These are phyloP conservation scores for Boeremia exigua DNA, from an alignment of 2,329 filamentous ascomycete genomes.

Conservation along the genomic window DNA sequence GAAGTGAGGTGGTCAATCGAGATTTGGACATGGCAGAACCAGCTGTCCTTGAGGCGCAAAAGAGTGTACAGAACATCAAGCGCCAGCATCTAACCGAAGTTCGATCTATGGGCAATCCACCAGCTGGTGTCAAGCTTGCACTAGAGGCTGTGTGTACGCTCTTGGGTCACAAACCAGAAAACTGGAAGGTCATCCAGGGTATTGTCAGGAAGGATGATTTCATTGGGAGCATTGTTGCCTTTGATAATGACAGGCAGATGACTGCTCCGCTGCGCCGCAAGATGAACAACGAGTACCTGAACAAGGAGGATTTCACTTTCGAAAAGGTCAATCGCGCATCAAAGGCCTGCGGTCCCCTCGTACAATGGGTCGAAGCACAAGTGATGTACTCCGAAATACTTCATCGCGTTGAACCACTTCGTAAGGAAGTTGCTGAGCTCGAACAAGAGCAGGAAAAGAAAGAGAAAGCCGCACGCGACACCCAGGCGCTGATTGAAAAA, in stretches of 20 bases:
- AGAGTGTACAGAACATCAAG: constrained; percentile 98
- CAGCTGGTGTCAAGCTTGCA: constrained; percentile 86
- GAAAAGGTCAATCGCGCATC: constrained; percentile 95
- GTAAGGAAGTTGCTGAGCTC: constrained; percentile 85
- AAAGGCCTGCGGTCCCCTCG: constrained; percentile 94
- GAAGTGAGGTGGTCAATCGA: constrained; percentile 81
- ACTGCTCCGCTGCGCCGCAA: constrained; percentile 79
- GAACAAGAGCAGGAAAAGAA: constrained; percentile 90
- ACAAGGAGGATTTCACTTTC: constrained; percentile 93
- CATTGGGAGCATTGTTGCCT: constrained; percentile 96
- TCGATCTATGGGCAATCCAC: constrained; percentile 93
- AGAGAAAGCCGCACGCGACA: constrained; percentile 89
- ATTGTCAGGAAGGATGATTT: constrained; percentile 94
- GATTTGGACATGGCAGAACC: constrained; percentile 93
- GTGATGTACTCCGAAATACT: constrained; percentile 98
- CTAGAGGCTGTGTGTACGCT: constrained; percentile 96
- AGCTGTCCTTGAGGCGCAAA: constrained; percentile 89
- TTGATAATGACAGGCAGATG: constrained; percentile 96
- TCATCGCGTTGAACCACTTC: constrained; percentile 88
- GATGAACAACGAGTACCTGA: constrained; percentile 92
- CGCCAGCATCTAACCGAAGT: constrained; percentile 96
- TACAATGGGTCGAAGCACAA: constrained; percentile 96
- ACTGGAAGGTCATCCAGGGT: constrained; percentile 89
- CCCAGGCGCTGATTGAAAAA: constrained; percentile 82
- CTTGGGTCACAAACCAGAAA: constrained; percentile 85